Conservation (phyloP, 2,329 filamentous ascomycete species). For the Fusarium tupiense region DNA sequence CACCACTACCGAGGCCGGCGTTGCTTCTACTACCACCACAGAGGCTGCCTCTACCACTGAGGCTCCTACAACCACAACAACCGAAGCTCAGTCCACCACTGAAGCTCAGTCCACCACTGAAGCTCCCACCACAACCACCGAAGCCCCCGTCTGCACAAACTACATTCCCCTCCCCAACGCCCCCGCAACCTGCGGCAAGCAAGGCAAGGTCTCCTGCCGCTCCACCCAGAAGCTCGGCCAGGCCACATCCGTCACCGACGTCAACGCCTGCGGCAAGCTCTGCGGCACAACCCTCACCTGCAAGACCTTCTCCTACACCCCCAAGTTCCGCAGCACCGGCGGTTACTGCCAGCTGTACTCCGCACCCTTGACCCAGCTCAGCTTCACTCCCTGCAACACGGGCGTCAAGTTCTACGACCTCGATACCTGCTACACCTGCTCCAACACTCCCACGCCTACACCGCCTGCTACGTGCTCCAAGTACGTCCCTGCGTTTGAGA, state of each 20-base stretch:
- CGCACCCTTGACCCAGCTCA: background rate
- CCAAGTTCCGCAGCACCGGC: background rate
- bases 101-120: constrained; percentile 6
- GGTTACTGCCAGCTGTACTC: constrained; percentile 17
- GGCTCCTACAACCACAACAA: background rate
- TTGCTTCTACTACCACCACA: background rate
- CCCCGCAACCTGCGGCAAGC: constrained; percentile 10
- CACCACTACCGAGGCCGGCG: background rate
- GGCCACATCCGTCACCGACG: background rate
- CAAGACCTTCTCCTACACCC: constrained; percentile 17
- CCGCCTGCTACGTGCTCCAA: constrained; percentile 18
- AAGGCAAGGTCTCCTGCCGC: constrained; percentile 15
- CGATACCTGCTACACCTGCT: constrained; percentile 15
- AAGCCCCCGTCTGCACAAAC: constrained; percentile 15
- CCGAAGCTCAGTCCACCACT: background rate
- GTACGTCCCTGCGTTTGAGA: constrained; percentile 20
- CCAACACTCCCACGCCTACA: background rate
- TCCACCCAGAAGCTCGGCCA: constrained; percentile 11
- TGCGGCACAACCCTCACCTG: constrained; percentile 11
- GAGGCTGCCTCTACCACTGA: background rate
- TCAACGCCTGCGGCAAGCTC: constrained; percentile 4
- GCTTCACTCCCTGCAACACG: constrained; percentile 3
- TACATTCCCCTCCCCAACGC: background rate
- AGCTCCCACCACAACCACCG: background rate
- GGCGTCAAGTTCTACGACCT: constrained; percentile 29